Evolutionary conservation across 257 asterid genomes (phyloP), one percentile per base, ranked within the genome.

Genomic region (Paraleonurus japonicus): DNA sequence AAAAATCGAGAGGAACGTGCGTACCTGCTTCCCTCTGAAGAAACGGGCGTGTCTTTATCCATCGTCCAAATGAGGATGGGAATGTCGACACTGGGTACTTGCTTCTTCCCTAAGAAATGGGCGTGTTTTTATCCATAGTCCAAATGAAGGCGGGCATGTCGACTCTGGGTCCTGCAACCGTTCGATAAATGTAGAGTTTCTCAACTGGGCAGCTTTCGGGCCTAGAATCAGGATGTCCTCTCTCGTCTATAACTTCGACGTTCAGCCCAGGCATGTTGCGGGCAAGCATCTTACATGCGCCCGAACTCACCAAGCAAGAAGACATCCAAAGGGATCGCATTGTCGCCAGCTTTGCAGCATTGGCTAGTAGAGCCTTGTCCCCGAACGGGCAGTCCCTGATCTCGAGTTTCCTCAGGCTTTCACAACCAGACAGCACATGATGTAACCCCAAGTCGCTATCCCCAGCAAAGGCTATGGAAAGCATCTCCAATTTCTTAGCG

Each of bases 241-340:
- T 81, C 86, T 92, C 98, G 45, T 92, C 95, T 15, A 92, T 92
- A 13, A 92, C 98, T 73, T 92, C 98, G 2, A 92, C 96, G 26
- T 92, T 92, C 20, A 90, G 86, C 85, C 84, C 76, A 9, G 95
- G 96, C 87, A 92, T 51, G 85, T 83, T 85, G 45, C 71, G 90
- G 64, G 90, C 98, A 20, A 92, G 86, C 84, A 88, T 60, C 75
- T 90, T 90, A 48, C 96, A 92, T 17, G 96, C 98, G 78, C 89
- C 92, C 61, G 74, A 92, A 83, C 91, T 92, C n/a, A 92, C 95
- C 22, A 76, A 82, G 81, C 98, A 92, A 61, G 96, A 85, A 64
- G 97, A 92, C 96, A 92, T 92, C 97, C 97, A 92, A 92, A 92
- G 97, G 97, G 97, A 92, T 92, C 97, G 96, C 97, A 92, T 92